Percentiles rank a stretch among this genome's conserved stretches.
Conservation (phyloP, 169 alveolate species). For the Hammondia hammondi region DNA sequence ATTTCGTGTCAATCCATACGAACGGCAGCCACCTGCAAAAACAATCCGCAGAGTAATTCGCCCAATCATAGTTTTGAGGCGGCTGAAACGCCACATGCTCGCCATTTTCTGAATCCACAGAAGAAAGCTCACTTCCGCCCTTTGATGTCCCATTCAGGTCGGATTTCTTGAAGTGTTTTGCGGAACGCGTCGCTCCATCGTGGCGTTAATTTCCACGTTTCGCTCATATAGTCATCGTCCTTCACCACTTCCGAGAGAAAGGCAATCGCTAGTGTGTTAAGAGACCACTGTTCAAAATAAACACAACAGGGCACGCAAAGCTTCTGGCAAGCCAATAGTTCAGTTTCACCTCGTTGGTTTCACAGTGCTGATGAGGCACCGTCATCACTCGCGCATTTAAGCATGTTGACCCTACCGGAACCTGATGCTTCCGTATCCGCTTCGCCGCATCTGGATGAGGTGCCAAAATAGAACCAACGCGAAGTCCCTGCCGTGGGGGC, state of each 20-base stretch:
- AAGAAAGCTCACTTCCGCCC: conserved; percentile 7
- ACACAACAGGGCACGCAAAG: not conserved
- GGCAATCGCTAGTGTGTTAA: conserved; percentile 32
- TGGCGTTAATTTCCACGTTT: conserved; percentile 51
- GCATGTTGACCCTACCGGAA: conserved; percentile 41
- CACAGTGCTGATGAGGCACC: not conserved
- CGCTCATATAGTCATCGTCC: conserved; percentile 37
- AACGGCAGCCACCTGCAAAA: conserved; percentile 61
- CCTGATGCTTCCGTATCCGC: conserved; percentile 40
- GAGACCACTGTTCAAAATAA: conserved; percentile 42
- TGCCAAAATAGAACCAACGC: conserved; percentile 54
- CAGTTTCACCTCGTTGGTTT: not conserved
- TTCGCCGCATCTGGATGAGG: conserved; percentile 62
- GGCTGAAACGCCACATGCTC: not conserved
- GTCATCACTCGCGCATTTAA: not conserved
- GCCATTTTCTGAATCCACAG: not conserved
- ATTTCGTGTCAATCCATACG: conserved; percentile 57
- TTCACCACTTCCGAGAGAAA: conserved; percentile 38
- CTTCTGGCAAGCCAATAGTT: not conserved
- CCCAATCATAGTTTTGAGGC: not conserved
- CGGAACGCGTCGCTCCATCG: conserved; percentile 38
- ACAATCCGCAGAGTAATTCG: not conserved
- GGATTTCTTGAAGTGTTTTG: not conserved
- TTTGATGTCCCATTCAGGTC: conserved; percentile 29
- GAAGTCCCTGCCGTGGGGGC: conserved; percentile 22